phyloP scores from a whole-genome alignment of 176 grass and related monocot genomes.

The Eragrostis curvula region DNA sequence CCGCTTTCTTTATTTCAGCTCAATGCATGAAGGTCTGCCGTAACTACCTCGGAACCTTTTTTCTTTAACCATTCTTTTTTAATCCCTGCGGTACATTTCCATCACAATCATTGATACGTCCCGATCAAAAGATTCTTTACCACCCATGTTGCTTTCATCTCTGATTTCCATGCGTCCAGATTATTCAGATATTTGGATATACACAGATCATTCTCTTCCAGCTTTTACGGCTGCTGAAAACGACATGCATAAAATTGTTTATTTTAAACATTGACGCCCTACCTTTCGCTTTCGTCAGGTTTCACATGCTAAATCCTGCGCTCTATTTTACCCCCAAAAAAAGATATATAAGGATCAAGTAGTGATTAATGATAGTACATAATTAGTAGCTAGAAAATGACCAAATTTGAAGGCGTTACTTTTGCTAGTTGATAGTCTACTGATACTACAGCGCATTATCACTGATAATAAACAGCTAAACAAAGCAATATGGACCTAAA shows the following conservation, averaged over 20 bases:
- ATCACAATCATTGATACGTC: conserved; percentile 25
- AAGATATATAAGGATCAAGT: background rate
- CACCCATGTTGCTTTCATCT: conserved; percentile 3
- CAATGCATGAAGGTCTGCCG: background rate
- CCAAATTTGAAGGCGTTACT: background rate
- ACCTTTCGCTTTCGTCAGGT: background rate
- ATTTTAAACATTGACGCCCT: background rate
- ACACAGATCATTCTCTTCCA: background rate
- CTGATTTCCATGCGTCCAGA: background rate
- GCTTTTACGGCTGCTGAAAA: conserved; percentile 17
- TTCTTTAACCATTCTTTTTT: background rate
- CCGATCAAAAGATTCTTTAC: conserved; percentile 36
- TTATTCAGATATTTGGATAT: conserved; percentile 11
- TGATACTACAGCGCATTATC: background rate
- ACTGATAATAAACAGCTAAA: background rate
- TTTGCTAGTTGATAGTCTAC: background rate
- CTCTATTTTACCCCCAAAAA: background rate
- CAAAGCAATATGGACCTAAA: too few species aligned
- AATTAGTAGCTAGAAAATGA: background rate
- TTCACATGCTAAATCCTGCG: too few species aligned
- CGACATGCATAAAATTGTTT: background rate
- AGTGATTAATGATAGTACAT: background rate
- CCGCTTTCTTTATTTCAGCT: background rate
- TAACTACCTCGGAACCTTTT: background rate
- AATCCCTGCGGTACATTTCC: background rate